Evolutionary conservation across 1,139 yeast genomes (phyloP).

Genomic region (Debaryomyces sp.): DNA sequence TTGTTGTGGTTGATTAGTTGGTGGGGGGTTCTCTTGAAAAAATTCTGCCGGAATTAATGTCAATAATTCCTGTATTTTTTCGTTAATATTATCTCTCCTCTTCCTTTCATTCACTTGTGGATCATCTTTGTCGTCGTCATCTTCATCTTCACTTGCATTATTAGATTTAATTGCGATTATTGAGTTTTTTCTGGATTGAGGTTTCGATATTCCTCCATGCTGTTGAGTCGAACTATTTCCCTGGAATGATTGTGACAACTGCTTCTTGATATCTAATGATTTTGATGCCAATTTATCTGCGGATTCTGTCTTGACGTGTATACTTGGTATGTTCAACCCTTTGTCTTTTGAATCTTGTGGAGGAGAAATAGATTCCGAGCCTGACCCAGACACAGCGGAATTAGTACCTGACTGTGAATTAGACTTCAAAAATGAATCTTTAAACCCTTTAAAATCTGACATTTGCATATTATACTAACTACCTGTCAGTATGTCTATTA

Average conservation of each 20-base stretch:
- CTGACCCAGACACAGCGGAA: slow-evolving; percentile 22
- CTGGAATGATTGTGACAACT: slow-evolving; percentile 44
- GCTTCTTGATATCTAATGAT: slow-evolving; percentile 43
- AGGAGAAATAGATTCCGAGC: slow-evolving; percentile 20
- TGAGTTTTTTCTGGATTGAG: slow-evolving; percentile 44
- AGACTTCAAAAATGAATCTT: slow-evolving; percentile 23
- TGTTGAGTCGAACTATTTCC: slow-evolving; percentile 21
- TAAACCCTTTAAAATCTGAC: slow-evolving; percentile 28
- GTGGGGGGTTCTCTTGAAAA: slow-evolving; percentile 33
- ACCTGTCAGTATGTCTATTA: not conserved
- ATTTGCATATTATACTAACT: slow-evolving; percentile 11
- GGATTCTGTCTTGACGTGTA: slow-evolving; percentile 32
- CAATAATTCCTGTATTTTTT: slow-evolving; percentile 80
- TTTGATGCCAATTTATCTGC: slow-evolving; percentile 32
- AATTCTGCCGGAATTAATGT: slow-evolving; percentile 67
- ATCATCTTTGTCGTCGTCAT: slow-evolving; percentile 34
- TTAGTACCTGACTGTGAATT: slow-evolving; percentile 18
- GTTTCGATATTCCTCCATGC: slow-evolving; percentile 44
- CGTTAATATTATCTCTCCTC: slow-evolving; percentile 87
- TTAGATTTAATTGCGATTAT: slow-evolving; percentile 31
- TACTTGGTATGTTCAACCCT: slow-evolving; percentile 29
- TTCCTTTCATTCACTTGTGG: slow-evolving; percentile 58
- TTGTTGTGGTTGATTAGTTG: slow-evolving; percentile 5
- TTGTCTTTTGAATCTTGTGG: slow-evolving; percentile 20
- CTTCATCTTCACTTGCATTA: slow-evolving; percentile 33